Evolutionary conservation across 371 early-diverging fungal genomes (phyloP).

Genomic region (Blyttiomyces sp.): DNA sequence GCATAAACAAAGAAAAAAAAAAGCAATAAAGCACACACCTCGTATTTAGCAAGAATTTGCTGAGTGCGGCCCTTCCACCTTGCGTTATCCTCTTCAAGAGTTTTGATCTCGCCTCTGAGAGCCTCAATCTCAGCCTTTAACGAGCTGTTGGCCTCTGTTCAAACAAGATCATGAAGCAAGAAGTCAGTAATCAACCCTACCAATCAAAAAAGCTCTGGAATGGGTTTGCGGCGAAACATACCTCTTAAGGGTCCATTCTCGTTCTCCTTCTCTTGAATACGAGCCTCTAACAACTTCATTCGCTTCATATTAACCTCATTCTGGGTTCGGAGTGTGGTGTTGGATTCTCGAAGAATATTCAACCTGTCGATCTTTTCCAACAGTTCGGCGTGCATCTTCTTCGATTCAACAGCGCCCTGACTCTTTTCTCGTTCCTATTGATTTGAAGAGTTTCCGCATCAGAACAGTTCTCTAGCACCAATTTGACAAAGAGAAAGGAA

Average conservation of each 20-base stretch:
- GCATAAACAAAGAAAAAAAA: neutral
- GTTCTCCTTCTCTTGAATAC: slow-evolving; percentile 17
- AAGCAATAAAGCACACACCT: slow-evolving; percentile 22
- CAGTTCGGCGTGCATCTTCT: slow-evolving; percentile 55
- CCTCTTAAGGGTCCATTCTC: slow-evolving; percentile 50
- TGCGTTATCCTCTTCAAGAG: slow-evolving; percentile 50
- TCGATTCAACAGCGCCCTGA: slow-evolving; percentile 40
- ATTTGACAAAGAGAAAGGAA: neutral
- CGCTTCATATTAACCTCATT: slow-evolving; percentile 37
- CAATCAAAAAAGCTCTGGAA: no score
- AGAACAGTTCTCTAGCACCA: neutral
- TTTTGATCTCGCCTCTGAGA: slow-evolving; percentile 31
- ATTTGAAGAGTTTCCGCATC: neutral
- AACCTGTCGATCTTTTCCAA: slow-evolving; percentile 61
- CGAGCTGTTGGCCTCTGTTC: slow-evolving; percentile 38
- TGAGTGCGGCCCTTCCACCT: slow-evolving; percentile 61
- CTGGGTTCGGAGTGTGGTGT: slow-evolving; percentile 61
- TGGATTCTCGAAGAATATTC: slow-evolving; percentile 66
- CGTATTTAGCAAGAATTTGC: slow-evolving; percentile 59
- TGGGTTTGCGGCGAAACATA: no score
- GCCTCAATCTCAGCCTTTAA: slow-evolving; percentile 62
- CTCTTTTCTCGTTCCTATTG: slow-evolving; percentile 43
- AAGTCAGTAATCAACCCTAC: no score
- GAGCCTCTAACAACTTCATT: slow-evolving; percentile 31
- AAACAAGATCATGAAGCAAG: neutral